Evolutionary conservation across 2,329 filamentous ascomycete species (phyloP), one percentile per base, ranked within the genome.

Genomic region (Sodiomyces alkalinus): DNA sequence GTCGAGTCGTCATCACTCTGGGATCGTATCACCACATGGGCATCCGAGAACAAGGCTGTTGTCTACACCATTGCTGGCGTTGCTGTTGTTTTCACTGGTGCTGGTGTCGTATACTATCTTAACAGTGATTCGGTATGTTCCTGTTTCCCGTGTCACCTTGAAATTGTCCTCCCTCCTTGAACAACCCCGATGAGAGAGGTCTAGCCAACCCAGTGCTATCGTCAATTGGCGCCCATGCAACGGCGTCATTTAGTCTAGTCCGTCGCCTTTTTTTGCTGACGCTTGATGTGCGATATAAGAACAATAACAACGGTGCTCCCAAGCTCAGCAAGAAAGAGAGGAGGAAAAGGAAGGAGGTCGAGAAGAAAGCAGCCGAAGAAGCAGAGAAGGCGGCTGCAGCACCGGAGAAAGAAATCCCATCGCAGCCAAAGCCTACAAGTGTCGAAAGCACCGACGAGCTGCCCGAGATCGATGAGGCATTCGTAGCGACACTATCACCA

Each of bases 31-130:
- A 79, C 85, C 40, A 76, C 64, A 48, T 98, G 90, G 87, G 85
- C 80, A 10, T 81, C 85, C 3, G 87, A 96, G 52, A 86, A 98
- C 61, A 96, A 94, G 63, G 80, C 82, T 26, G 69, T 87, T 30
- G 86, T 92, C 38, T 98, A 94, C 58, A 94, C 90, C 41, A 82
- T 96, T 56, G 90, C 87, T 31, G 90, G 90, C 46, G 80, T 93
- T 34, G 87, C 87, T 30, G 70, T 93, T 26, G 83, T 94, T 23
- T 80, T 92, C 32, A 90, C 83, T 10, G 82, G 81, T 36, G 87
- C 86, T 19, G 87, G 90, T 42, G 81, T 82, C 23, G 78, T 92
- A 48, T 98, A 96, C 64, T 96, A 94, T 55, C 64, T 93, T 41
- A 79, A 60, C 38, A 60, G 54, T 37, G 63, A 68, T 41, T 58